These are phyloP conservation scores for Phyllosticta ampelicida DNA, from an alignment of 2,329 filamentous ascomycete species.

Conservation along the genomic window DNA sequence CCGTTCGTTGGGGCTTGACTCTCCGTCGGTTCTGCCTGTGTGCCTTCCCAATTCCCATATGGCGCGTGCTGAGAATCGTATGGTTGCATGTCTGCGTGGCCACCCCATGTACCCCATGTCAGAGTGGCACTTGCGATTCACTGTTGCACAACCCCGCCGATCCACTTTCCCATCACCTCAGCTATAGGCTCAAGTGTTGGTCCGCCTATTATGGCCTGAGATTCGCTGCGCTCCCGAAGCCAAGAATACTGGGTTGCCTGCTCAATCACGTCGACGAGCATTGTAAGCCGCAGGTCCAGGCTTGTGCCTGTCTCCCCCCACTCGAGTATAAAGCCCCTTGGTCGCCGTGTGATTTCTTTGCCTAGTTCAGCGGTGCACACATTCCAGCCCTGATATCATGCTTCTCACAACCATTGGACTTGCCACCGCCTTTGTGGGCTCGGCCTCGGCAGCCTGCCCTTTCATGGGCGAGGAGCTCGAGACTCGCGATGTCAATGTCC, in stretches of 20 bases:
- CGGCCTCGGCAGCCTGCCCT: constrained; percentile 18
- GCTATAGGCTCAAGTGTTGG: constrained; percentile 4
- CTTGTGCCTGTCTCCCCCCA: not conserved
- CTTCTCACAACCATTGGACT: constrained; percentile 7
- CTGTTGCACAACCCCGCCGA: constrained; percentile 4
- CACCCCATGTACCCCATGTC: constrained; percentile 7
- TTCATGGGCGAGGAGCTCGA: constrained; percentile 22
- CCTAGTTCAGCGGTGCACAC: not conserved
- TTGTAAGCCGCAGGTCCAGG: constrained; percentile 2
- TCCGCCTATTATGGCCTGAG: constrained; percentile 10
- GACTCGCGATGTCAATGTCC: constrained; percentile 19
- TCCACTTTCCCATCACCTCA: constrained; percentile 12
- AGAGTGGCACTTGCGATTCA: not conserved
- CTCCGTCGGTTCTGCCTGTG: constrained; percentile 2
- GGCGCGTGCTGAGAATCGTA: constrained; percentile 7
- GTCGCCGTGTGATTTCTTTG: not conserved
- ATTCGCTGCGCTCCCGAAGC: constrained; percentile 7
- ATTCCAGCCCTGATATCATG: constrained; percentile 5
- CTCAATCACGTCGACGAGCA: not conserved
- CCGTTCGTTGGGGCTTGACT: constrained; percentile 4
- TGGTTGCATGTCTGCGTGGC: constrained; percentile 8
- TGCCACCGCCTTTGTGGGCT: constrained; percentile 6
- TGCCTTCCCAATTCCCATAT: not conserved
- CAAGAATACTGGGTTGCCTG: constrained; percentile 5
- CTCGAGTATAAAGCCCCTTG: constrained; percentile 1